Conservation (phyloP, 768 basidiomycete genomes). For the Phylloporus arenicola region DNA sequence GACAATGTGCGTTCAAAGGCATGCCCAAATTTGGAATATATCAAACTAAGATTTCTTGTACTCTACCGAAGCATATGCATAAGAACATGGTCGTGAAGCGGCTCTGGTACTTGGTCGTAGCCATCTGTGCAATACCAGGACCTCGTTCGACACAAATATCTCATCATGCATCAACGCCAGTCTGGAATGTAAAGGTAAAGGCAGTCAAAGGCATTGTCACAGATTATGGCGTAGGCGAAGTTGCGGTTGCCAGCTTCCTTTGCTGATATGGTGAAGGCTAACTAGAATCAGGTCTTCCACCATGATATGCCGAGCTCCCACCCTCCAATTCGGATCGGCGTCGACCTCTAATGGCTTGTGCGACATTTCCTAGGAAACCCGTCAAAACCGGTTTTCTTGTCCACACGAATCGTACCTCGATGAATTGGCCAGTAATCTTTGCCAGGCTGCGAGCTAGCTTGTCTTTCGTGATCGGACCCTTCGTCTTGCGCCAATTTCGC, state of each 20-base stretch:
- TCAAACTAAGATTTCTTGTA: not conserved
- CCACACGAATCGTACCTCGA: conserved; percentile 36
- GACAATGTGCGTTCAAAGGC: not conserved
- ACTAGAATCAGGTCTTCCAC: conserved; percentile 46
- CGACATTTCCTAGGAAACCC: conserved; percentile 43
- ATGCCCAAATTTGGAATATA: not conserved
- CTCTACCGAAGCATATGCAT: not conserved
- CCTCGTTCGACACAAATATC: not conserved
- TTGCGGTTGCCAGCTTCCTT: not conserved
- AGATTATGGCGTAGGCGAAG: not conserved
- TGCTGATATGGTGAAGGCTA: not conserved
- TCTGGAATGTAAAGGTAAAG: not conserved
- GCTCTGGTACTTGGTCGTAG: not conserved
- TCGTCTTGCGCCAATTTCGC: conserved; percentile 66
- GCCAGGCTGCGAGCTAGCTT: conserved; percentile 69
- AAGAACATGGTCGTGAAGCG: not conserved
- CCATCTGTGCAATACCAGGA: not conserved
- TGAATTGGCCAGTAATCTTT: conserved; percentile 61
- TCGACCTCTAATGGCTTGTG: conserved; percentile 49
- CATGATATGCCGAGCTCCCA: conserved; percentile 49
- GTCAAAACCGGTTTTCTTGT: not conserved
- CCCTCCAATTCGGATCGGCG: conserved; percentile 48
- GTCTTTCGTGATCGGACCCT: conserved; percentile 63
- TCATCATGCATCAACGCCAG: not conserved
- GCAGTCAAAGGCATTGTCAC: not conserved